Conservation (phyloP, 139 green algal species). For the Protoeuglena noctilucae region DNA sequence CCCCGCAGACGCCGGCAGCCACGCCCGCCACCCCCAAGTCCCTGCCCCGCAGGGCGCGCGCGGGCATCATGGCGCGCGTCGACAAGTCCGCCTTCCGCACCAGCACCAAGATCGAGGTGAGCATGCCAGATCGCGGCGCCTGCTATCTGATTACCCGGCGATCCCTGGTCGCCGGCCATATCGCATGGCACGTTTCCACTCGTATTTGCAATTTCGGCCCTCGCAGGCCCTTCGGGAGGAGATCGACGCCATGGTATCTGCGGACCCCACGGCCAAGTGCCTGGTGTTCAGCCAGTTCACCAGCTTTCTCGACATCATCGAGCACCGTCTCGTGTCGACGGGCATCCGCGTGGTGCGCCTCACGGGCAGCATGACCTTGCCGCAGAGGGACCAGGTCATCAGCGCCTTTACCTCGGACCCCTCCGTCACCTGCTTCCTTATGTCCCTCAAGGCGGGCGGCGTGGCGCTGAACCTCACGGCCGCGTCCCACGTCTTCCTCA, state of each 20-base stretch:
- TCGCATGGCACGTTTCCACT: no score
- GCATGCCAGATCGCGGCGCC: no score
- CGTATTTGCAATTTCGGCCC: no score
- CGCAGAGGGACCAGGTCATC: slow-evolving; percentile 52
- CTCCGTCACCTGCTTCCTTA: slow-evolving; percentile 50
- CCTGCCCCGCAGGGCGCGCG: no score
- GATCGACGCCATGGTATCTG: slow-evolving; percentile 39
- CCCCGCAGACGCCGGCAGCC: not conserved
- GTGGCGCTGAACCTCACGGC: slow-evolving; percentile 81
- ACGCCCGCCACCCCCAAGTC: no score
- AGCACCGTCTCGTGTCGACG: slow-evolving; percentile 53
- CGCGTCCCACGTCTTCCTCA: slow-evolving; percentile 60
- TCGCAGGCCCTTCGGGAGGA: slow-evolving; percentile 29
- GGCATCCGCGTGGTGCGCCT: slow-evolving; percentile 62
- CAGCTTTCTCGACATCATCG: slow-evolving; percentile 72
- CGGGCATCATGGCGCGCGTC: slow-evolving; percentile 61
- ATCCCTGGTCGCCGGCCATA: no score
- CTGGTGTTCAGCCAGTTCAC: slow-evolving; percentile 94
- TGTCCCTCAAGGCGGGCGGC: slow-evolving; percentile 61
- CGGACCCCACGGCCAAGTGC: slow-evolving; percentile 59
- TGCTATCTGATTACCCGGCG: not conserved
- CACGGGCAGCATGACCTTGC: slow-evolving; percentile 65
- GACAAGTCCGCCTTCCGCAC: slow-evolving; percentile 48
- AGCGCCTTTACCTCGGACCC: slow-evolving; percentile 59
- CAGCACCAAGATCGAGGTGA: slow-evolving; percentile 78